A percentile compares a stretch with the other conserved stretches of the same genome.
These are phyloP conservation scores for Schwanniomyces vanrijiae DNA, from an alignment of 805 yeast species.

Conservation along the genomic window DNA sequence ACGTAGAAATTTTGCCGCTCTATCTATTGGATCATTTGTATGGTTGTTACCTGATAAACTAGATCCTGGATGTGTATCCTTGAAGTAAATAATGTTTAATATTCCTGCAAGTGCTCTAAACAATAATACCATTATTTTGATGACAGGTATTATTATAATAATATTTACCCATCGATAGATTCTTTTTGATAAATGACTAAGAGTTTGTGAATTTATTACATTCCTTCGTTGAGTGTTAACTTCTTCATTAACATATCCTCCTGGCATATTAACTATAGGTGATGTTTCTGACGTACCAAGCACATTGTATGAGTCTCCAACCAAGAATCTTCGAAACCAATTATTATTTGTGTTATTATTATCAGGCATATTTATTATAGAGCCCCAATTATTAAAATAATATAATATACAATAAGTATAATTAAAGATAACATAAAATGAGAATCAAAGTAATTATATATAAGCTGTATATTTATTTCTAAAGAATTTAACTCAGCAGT, in stretches of 20 bases:
- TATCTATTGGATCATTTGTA: slow-evolving; percentile 47
- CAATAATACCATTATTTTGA: slow-evolving; percentile 19
- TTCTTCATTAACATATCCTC: slow-evolving; percentile 19
- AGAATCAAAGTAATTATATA: no score
- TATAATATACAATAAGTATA: background rate
- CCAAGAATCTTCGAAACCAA: slow-evolving; percentile 11
- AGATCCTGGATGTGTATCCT: slow-evolving; percentile 14
- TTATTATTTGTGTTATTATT: background rate
- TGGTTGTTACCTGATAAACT: slow-evolving; percentile 14
- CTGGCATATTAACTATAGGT: slow-evolving; percentile 16
- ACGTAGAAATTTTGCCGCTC: slow-evolving; percentile 51
- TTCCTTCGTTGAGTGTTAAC: slow-evolving; percentile 9
- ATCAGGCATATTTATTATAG: background rate
- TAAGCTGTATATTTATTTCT: no score
- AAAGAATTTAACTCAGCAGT: background rate
- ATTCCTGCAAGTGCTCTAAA: slow-evolving; percentile 24
- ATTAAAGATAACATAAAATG: background rate
- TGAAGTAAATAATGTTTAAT: slow-evolving; percentile 23
- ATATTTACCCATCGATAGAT: slow-evolving; percentile 8
- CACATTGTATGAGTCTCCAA: slow-evolving; percentile 7
- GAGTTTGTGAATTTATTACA: slow-evolving; percentile 17
- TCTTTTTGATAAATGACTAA: slow-evolving; percentile 5
- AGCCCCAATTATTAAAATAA: background rate
- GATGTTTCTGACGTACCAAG: slow-evolving; percentile 4
- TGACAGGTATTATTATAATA: slow-evolving; percentile 25